Evolutionary conservation across 140 eudicot species (phyloP).

Genomic region (Flaveria floridana): DNA sequence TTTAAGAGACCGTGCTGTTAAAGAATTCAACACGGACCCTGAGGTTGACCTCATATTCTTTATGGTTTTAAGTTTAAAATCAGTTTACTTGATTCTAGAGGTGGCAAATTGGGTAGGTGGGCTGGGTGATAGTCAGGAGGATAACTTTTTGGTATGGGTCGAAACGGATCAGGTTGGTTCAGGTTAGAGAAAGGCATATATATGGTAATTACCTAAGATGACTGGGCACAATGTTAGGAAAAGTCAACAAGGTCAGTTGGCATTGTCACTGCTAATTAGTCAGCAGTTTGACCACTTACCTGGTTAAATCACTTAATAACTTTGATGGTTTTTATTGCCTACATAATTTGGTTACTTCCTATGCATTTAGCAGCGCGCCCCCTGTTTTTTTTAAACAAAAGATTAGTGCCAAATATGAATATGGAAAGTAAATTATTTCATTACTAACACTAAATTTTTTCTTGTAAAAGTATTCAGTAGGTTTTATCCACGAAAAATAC

Average conservation of each 20-base stretch:
- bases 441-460: background rate
- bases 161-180: background rate
- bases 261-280: background rate
- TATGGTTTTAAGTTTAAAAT: background rate
- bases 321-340: too few species aligned
- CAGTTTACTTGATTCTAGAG: background rate
- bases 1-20: slow-evolving; percentile 82
- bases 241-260: background rate
- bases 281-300: background rate
- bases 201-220: background rate
- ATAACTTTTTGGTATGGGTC: background rate
- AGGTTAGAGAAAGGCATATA: background rate
- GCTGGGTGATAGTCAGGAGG: background rate
- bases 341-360: too few species aligned
- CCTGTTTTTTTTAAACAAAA: background rate
- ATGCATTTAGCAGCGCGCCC: too few species aligned
- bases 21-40: slow-evolving; percentile 76
- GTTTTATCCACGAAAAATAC: background rate
- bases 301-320: background rate
- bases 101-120: background rate
- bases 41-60: slow-evolving; percentile 49
- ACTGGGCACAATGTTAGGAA: background rate
- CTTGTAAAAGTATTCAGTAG: background rate
- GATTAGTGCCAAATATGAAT: background rate
- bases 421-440: background rate